Base-by-base conservation (phyloP, 169 alveolate genomes). In the Besnoitia besnoiti region DNA sequence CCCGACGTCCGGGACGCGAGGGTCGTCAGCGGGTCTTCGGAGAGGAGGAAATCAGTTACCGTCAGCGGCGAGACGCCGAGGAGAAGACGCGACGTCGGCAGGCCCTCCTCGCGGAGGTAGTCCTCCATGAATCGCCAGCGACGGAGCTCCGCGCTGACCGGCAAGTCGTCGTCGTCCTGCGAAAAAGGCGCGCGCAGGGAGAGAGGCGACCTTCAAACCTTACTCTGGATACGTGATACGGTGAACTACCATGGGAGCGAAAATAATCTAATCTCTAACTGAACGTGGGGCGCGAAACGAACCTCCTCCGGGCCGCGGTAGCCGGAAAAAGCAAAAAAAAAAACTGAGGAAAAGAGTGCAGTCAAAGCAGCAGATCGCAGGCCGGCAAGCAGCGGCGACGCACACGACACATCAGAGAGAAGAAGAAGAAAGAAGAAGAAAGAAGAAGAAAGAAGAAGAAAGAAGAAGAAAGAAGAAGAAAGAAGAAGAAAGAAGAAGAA, bases 111-210 rank as follows among this genome's bases (percentile, higher is more conserved):
- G 27, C 12, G 82, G n/a, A 73, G 82, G n/a, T 27, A 73, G 44
- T 7, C 21, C 82, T 73, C 82, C 82, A 73, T 73, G 46, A 27
- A 73, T 8, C 82, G 82, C 82, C 82, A 73, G 44, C 46, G 82
- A 16, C 46, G 82, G 5, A 73, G 82, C 12, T 73, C 82, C n/a
- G 67, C 67, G 39, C 47, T 7, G 82, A 73, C 82, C 5, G 82
- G 44, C 39, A 35, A n/a, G 39, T n/a, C 47, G 2, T 73, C 82
- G 5, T n/a, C 82, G 46, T 73, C 82, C 16, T 73, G 44, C 82
- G 16, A n/a, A 21, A 55, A 5, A 55, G 67, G 24, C 4, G 14
- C 14, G 55, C 5, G 14, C 55, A 14, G 5, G 55, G 55, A 49
- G 55, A 30, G 76, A 12, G 35, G 76, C 5, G 76, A 61, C 76